phyloP scores from a whole-genome alignment of 202 grass and related monocot species.

The Schoenoplectus triqueter region DNA sequence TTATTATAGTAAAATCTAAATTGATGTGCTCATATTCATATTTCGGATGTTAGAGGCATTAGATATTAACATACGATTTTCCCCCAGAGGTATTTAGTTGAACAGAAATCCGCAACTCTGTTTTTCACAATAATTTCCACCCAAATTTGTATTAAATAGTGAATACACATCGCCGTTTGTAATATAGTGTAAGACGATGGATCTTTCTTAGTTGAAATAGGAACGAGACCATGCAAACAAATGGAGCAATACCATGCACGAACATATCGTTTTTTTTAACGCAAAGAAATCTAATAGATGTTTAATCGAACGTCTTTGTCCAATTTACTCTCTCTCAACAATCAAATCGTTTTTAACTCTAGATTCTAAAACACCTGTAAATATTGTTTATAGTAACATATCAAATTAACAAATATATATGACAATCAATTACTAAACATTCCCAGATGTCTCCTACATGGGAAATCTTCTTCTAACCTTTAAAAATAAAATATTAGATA shows the following conservation, averaged over 20 bases:
- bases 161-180: too few species aligned
- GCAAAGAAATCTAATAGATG: background rate
- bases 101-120: too few species aligned
- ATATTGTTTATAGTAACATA: background rate
- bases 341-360: background rate
- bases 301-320: background rate
- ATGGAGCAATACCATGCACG: background rate
- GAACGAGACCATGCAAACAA: background rate
- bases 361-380: background rate
- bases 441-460: too few species aligned
- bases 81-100: too few species aligned
- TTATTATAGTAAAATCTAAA: background rate
- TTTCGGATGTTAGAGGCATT: background rate
- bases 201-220: background rate
- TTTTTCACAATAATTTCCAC: too few species aligned
- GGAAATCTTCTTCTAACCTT: too few species aligned
- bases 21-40: background rate
- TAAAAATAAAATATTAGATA: too few species aligned
- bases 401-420: background rate
- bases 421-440: too few species aligned
- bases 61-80: background rate
- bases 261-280: background rate
- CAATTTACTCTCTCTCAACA: background rate
- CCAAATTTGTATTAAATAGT: too few species aligned
- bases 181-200: background rate